A percentile compares a stretch with the other conserved stretches of the same genome.
Conservation (phyloP, 2,329 filamentous ascomycete genomes). For the Hortaea werneckii region DNA sequence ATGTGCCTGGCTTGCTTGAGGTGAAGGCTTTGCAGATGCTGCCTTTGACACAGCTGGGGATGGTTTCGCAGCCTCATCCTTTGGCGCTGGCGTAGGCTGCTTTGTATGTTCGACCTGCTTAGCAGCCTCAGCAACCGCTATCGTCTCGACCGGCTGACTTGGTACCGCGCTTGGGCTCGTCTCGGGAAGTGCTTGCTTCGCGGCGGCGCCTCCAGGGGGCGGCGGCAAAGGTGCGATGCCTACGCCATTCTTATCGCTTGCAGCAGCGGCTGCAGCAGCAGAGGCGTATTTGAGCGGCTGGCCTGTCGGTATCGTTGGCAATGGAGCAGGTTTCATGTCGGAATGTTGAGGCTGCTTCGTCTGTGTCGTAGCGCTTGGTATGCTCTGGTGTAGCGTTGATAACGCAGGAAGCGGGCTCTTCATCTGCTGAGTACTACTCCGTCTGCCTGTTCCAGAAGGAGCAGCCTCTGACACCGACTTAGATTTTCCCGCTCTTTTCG, state of each 20-base stretch:
- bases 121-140: slow-evolving; percentile 14
- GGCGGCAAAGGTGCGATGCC: slow-evolving; percentile 90
- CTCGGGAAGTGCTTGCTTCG: slow-evolving; percentile 51
- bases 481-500: slow-evolving; percentile 23
- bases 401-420: slow-evolving; percentile 91
- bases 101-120: slow-evolving; percentile 19
- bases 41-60: slow-evolving; percentile 14
- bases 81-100: slow-evolving; percentile 17
- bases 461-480: slow-evolving; percentile 52
- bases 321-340: slow-evolving; percentile 83
- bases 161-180: slow-evolving; percentile 10
- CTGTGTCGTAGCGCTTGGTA: slow-evolving; percentile 52
- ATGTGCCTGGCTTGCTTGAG: slow-evolving; percentile 30
- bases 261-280: slow-evolving; percentile 84
- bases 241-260: slow-evolving; percentile 76
- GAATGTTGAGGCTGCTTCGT: slow-evolving; percentile 43
- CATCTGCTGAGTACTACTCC: slow-evolving; percentile 79
- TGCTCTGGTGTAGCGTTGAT: slow-evolving; percentile 73
- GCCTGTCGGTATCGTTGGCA: slow-evolving; percentile 73
- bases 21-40: slow-evolving; percentile 20
- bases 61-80: slow-evolving; percentile 18
- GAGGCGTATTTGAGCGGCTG: slow-evolving; percentile 96
- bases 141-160: slow-evolving; percentile 34
- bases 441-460: slow-evolving; percentile 45
- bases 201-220: slow-evolving; percentile 57